Percentiles rank a stretch among this genome's conserved stretches.
These are phyloP conservation scores for Metschnikowia reukaufii DNA, from an alignment of 805 yeast genomes.

Conservation along the genomic window DNA sequence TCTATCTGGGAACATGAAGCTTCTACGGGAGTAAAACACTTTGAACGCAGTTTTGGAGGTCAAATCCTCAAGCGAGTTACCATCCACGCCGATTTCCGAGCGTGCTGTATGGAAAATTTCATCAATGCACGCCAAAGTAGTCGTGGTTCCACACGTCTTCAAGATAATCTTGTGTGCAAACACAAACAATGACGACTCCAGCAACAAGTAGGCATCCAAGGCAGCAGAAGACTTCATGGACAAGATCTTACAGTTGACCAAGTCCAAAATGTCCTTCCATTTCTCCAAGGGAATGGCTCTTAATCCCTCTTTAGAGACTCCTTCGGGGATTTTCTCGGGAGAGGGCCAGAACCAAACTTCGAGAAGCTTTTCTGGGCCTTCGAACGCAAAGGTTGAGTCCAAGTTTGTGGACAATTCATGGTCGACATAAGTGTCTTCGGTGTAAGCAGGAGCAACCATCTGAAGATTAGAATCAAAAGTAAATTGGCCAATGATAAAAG, in stretches of 20 bases:
- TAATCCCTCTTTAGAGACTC: constrained; percentile 46
- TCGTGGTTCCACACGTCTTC: constrained; percentile 96
- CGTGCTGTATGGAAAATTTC: constrained; percentile 51
- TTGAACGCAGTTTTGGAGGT: constrained; percentile 50
- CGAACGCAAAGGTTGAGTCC: constrained; percentile 91
- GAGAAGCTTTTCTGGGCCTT: constrained; percentile 93
- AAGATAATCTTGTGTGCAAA: constrained; percentile 81
- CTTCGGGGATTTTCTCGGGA: constrained; percentile 37
- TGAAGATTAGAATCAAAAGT: not conserved
- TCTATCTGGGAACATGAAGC: constrained; percentile 87
- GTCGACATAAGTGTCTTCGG: constrained; percentile 59
- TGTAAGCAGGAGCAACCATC: constrained; percentile 46
- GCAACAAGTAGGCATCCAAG: constrained; percentile 80
- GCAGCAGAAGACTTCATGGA: constrained; percentile 67
- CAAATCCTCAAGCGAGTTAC: constrained; percentile 10
- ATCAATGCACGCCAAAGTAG: constrained; percentile 75
- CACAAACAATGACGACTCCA: constrained; percentile 89
- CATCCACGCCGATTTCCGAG: constrained; percentile 11
- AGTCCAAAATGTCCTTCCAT: constrained; percentile 74
- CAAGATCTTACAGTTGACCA: constrained; percentile 84
- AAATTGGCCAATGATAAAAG: not conserved
- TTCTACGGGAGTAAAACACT: constrained; percentile 86
- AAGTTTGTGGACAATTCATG: constrained; percentile 74
- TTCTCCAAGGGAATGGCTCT: constrained; percentile 61
- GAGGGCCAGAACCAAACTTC: constrained; percentile 83